Percentiles rank a stretch among this genome's conserved stretches.
These are phyloP conservation scores for Podaxis pistillaris DNA, from an alignment of 768 basidiomycete genomes.

Conservation along the genomic window DNA sequence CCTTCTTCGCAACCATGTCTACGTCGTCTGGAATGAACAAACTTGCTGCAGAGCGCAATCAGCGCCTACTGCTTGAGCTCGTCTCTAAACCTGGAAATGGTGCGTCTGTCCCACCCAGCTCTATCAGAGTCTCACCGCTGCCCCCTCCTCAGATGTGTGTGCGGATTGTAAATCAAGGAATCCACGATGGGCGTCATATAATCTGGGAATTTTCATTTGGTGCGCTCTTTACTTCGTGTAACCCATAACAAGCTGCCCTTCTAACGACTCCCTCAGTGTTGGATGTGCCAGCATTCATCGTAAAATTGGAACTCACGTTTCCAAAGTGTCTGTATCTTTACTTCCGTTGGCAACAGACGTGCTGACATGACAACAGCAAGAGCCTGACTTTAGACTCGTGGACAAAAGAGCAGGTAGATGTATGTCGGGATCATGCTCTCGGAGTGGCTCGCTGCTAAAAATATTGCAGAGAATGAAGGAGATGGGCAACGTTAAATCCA, in stretches of 20 bases:
- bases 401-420: slow-evolving; percentile 88
- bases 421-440: slow-evolving; percentile 30
- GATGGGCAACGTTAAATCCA: slow-evolving; percentile 81
- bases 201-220: slow-evolving; percentile 89
- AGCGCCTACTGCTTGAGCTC: slow-evolving; percentile 66
- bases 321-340: slow-evolving; percentile 73
- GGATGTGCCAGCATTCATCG: slow-evolving; percentile 91
- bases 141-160: slow-evolving; percentile 61
- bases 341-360: neutral
- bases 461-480: slow-evolving; percentile 65
- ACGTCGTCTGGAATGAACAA: slow-evolving; percentile 47
- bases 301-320: slow-evolving; percentile 91
- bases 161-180: slow-evolving; percentile 89
- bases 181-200: slow-evolving; percentile 89
- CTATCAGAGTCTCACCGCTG: slow-evolving; percentile 1
- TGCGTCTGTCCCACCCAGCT: slow-evolving; percentile 29
- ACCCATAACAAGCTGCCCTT: slow-evolving; percentile 4
- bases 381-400: slow-evolving; percentile 86
- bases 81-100: slow-evolving; percentile 79
- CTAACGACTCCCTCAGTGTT: slow-evolving; percentile 44
- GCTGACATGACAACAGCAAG: slow-evolving; percentile 53
- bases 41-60: slow-evolving; percentile 63
- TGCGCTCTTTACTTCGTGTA: slow-evolving; percentile 28
- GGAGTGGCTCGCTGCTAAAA: slow-evolving; percentile 9
- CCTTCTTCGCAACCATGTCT: slow-evolving; percentile 10